Base-by-base conservation (phyloP, 225 moss, liverwort and hornwort species). In the Bryoerythrophyllum caledonicum region DNA sequence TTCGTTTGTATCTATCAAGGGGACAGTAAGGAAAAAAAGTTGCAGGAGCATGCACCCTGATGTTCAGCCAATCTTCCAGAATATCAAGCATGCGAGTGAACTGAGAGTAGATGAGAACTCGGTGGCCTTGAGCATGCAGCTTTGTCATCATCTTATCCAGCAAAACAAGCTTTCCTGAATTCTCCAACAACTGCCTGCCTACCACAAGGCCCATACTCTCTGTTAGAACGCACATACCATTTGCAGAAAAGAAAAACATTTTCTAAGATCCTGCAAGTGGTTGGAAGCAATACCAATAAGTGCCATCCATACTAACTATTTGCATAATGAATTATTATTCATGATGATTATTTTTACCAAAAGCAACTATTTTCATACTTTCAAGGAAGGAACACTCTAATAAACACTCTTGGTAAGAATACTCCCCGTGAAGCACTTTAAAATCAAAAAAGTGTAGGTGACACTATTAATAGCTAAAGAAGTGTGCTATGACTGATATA, bases 61-160 rank as follows among this genome's bases (percentile, higher is more conserved):
- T 84, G 58, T 89, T 82, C 51, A 93, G 74, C 93, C 91, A 93
- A 69, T 93, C 93, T 83, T 91, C 93, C 76, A 93, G 66, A 57
- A 93, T 88, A 79, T 93, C 93, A 44, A 93, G 84, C 93, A 93
- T 91, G 24, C 91, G 87, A 66, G 91, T 90, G 56, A 93, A 91
- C 63, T 93, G 93, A 17, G 93, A 93, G 79, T 93, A 93, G 38
- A 93, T 87, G 35, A 93, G 89, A 44, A 93, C 93, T 66, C 93
- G 86, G 76, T 90, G 90, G 41, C 93, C 90, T 78, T 87, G 85
- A 16, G 79, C 75, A 72, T 88, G 80, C 32, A 93, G 70, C 74
- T 89, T 93, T 78, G 80, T 82, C 90, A 93, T 93, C 93, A 93
- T 93, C 84, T 87, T 90, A 79, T 93, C 93, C 38, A 93, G 76